A percentile compares a stretch with the other conserved stretches of the same genome.
phyloP scores from a whole-genome alignment of 2,329 filamentous ascomycete species.

The Falciphora oryzae region DNA sequence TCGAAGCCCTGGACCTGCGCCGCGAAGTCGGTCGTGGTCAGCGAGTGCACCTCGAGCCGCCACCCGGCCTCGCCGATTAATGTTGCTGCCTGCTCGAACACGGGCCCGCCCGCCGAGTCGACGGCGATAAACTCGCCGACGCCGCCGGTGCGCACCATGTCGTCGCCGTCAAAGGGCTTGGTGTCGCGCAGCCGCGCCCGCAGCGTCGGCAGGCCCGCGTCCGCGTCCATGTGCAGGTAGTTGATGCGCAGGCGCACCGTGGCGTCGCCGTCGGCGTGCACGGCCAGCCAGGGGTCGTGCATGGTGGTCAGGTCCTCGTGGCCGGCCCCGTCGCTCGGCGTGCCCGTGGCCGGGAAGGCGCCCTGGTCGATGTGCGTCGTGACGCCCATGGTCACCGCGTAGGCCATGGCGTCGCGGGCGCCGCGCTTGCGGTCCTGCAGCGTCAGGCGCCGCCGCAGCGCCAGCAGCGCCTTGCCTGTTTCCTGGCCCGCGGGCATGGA shows the following conservation, averaged over 20 bases:
- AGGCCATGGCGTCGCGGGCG: conserved; percentile 22
- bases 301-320: conserved; percentile 22
- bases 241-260: conserved; percentile 22
- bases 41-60: conserved; percentile 24
- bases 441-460: conserved; percentile 18
- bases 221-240: conserved; percentile 22
- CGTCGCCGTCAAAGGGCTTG: conserved; percentile 23
- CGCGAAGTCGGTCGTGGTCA: conserved; percentile 18
- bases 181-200: conserved; percentile 20
- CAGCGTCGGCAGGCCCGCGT: conserved; percentile 14
- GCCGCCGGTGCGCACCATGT: conserved; percentile 23
- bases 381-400: conserved; percentile 22
- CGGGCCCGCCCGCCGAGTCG: conserved; percentile 20
- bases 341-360: conserved; percentile 21
- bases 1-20: conserved; percentile 22
- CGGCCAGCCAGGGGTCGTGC: conserved; percentile 21
- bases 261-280: conserved; percentile 17
- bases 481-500: conserved; percentile 19
- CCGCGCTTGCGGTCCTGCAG: conserved; percentile 20
- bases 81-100: conserved; percentile 20
- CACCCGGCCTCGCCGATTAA: conserved; percentile 21
- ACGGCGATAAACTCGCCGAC: conserved; percentile 23
- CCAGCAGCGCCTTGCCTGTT: conserved; percentile 21
- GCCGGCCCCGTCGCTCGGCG: conserved; percentile 20
- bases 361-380: conserved; percentile 26